Percentiles rank a stretch among this genome's conserved stretches.
Evolutionary conservation across 2,329 filamentous ascomycete species (phyloP).

Genomic region (Exserohilum turcica): DNA sequence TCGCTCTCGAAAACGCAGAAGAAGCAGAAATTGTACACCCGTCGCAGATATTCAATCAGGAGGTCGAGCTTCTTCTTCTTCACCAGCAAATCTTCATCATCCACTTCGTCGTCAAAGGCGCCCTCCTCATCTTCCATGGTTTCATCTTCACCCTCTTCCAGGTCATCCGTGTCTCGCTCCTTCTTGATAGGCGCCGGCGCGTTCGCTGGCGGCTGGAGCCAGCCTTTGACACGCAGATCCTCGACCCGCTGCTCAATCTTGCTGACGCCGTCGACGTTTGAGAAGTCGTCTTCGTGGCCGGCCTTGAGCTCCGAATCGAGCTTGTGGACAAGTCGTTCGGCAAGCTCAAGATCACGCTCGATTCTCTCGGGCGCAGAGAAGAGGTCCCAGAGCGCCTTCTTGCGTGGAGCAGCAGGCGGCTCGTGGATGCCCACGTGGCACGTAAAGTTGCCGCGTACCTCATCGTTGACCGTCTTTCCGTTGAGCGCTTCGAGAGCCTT

Average conservation of each 20-base stretch:
- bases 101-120: slow-evolving; percentile 74
- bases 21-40: slow-evolving; percentile 99
- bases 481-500: slow-evolving; percentile 94
- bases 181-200: slow-evolving; percentile 62
- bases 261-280: slow-evolving; percentile 65
- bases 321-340: slow-evolving; percentile 79
- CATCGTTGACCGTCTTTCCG: slow-evolving; percentile 94
- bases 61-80: slow-evolving; percentile 98
- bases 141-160: slow-evolving; percentile 76
- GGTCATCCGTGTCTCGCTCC: slow-evolving; percentile 64
- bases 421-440: slow-evolving; percentile 97
- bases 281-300: slow-evolving; percentile 57
- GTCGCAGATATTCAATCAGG: slow-evolving; percentile 91
- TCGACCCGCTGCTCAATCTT: slow-evolving; percentile 89
- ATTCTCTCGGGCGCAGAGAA: slow-evolving; percentile 94
- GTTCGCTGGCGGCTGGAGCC: slow-evolving; percentile 69
- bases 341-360: slow-evolving; percentile 84
- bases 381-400: slow-evolving; percentile 95
- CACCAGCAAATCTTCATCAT: slow-evolving; percentile 84
- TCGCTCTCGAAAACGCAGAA: slow-evolving; percentile 99
- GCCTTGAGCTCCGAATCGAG: slow-evolving; percentile 83
- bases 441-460: slow-evolving; percentile 91
- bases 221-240: slow-evolving; percentile 74
- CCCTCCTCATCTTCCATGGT: slow-evolving; percentile 67
- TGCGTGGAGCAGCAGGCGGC: slow-evolving; percentile 80